Base-by-base conservation (phyloP, 2,329 filamentous ascomycete species). In the Ambrosiella beaveri region DNA sequence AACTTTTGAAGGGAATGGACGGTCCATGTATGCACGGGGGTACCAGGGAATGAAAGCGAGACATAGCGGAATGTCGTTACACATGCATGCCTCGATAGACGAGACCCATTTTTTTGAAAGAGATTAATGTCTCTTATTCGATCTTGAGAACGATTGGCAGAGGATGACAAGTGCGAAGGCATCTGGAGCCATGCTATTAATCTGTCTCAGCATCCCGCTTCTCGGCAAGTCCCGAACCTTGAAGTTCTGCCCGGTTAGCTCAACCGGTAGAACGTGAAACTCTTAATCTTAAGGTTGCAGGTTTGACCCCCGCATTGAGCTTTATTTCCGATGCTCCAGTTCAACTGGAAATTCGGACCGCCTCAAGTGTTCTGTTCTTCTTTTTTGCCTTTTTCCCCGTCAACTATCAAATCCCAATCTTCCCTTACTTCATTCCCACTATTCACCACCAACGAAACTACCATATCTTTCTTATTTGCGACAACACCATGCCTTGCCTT, bases 191-290 rank as follows among this genome's bases (percentile, higher is more conserved):
- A 41, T 11, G n/a, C 7, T 17, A 13, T 47, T 47, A 17, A 15
- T n/a, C 11, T 6, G 13, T 47, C 15, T 47, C n/a, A n/a, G n/a
- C 44, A 8, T 4, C 15, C 15, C 40, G 7, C 2, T 41, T 47
- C 7, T 47, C 44, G 19, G 17, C 44, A 47, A 47, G 19, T 47
- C n/a, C 44, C n/a, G 5, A 47, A 47, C 44, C 44, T 41, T 19
- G 11, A 47, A 15, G 7, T 47, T 17, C n/a, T 15, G 74, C 75
- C 75, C 71, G 74, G 75, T 74, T 81, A 81, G 78, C 78, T 81
- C 77, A 81, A 80, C 81, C 76, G 76, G 77, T 82, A 84, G 80
- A 84, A 79, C 80, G 80, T 82, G 75, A 81, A 80, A 82, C 80
- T 84, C 80, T 78, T 78, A 78, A 70, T 70, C 68, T 70, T 66